These are phyloP conservation scores for Epichloe brachyelytri DNA, from an alignment of 2,329 filamentous ascomycete species.

Conservation along the genomic window DNA sequence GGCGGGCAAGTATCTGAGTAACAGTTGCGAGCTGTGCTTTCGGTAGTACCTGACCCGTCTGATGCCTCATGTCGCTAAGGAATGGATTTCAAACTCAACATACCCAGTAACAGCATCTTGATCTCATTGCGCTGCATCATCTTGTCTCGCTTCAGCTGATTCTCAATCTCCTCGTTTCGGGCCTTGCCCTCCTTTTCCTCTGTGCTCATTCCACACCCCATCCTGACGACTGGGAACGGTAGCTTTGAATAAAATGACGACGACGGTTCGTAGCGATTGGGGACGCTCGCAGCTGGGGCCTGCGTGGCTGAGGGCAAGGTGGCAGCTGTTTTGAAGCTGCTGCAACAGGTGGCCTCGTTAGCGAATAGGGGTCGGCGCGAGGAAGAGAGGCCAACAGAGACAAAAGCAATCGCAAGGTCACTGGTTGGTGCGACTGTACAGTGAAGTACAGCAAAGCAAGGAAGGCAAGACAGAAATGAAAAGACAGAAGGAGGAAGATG, in stretches of 20 bases:
- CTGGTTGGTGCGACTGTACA: background rate
- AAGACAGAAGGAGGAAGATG: background rate
- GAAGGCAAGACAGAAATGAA: background rate
- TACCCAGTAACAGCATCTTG: constrained; percentile 98
- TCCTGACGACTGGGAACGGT: constrained; percentile 42
- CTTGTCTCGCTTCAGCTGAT: constrained; percentile 96
- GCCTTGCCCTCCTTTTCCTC: constrained; percentile 99
- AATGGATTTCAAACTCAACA: constrained; percentile 4
- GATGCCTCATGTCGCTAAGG: background rate
- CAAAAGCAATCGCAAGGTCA: background rate
- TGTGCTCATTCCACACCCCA: constrained; percentile 99
- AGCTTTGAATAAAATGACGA: background rate
- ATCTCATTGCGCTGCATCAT: constrained; percentile 99
- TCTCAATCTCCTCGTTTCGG: constrained; percentile 99
- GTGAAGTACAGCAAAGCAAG: background rate
- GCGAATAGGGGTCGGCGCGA: background rate
- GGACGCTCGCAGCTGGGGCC: background rate
- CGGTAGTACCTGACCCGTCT: background rate
- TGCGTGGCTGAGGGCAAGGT: background rate
- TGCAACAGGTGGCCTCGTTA: background rate
- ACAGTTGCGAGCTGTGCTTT: background rate
- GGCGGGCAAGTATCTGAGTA: background rate
- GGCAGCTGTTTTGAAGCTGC: background rate
- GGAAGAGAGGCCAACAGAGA: background rate
- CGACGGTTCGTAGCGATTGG: background rate